Evolutionary conservation across 2,329 filamentous ascomycete genomes (phyloP).

Genomic region (Pestalotiopsis sp.): DNA sequence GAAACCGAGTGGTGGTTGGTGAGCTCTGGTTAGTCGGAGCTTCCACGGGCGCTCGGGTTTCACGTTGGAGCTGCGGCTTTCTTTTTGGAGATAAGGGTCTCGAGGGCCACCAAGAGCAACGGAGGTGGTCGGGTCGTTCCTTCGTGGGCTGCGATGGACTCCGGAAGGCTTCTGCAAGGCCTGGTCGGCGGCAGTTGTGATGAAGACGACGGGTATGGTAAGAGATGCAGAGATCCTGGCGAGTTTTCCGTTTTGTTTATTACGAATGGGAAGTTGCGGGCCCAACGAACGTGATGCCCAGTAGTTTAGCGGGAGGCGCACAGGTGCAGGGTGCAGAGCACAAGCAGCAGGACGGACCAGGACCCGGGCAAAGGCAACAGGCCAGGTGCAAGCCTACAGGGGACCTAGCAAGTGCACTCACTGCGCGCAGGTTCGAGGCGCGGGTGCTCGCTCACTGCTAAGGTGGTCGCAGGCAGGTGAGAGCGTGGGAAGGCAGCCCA

Average conservation of each 20-base stretch:
- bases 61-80: not conserved
- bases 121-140: not conserved
- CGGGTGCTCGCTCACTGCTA: not conserved
- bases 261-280: conserved; percentile 10
- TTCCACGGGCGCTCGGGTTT: conserved; percentile 3
- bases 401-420: too few relatives aligned
- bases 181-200: not conserved
- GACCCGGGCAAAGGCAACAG: not conserved
- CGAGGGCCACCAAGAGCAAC: not conserved
- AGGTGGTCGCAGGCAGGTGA: not conserved
- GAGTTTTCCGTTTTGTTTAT: conserved; percentile 7
- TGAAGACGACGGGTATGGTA: not conserved
- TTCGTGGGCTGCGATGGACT: not conserved
- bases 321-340: not conserved
- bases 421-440: too few relatives aligned
- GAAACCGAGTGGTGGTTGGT: not conserved
- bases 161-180: not conserved
- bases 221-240: not conserved
- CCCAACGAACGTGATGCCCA: conserved; percentile 11
- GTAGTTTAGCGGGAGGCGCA: not conserved
- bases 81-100: not conserved
- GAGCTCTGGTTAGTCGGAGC: conserved; percentile 2
- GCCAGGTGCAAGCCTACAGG: too few relatives aligned
- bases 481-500: not conserved
- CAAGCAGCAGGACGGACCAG: not conserved